Conservation (phyloP, 2,329 filamentous ascomycete species). For the Penicillium sp. region DNA sequence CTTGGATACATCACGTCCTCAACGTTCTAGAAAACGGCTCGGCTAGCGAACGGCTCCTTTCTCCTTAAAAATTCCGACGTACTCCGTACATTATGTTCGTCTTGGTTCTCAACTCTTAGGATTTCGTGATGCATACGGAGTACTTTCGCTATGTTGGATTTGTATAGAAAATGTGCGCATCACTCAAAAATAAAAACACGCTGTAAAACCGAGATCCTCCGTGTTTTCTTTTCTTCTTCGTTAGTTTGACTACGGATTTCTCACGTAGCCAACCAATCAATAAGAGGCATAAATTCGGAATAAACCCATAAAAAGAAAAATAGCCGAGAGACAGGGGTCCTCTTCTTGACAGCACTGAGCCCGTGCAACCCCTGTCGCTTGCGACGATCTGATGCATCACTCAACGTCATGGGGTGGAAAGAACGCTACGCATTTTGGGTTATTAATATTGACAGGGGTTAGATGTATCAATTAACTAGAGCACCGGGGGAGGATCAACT, state of each 20-base stretch:
- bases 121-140: too few relatives aligned
- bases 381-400: conserved; percentile 11
- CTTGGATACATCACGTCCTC: too few relatives aligned
- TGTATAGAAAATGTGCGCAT: neutral
- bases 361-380: conserved; percentile 8
- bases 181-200: neutral
- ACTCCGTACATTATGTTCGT: too few relatives aligned
- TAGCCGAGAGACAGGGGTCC: neutral
- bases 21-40: too few relatives aligned
- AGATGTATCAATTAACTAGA: neutral
- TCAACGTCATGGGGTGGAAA: neutral
- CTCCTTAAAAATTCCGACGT: too few relatives aligned
- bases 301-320: neutral
- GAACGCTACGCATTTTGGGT: neutral
- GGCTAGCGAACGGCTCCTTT: too few relatives aligned
- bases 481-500: neutral
- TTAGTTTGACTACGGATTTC: neutral
- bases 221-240: neutral
- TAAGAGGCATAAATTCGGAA: neutral
- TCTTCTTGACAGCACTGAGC: conserved; percentile 1
- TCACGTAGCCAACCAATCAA: neutral
- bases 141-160: neutral
- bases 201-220: neutral
- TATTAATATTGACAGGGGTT: conserved; percentile 7
- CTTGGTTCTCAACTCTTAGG: too few relatives aligned